These are phyloP conservation scores for Moniliophthora roreri DNA, from an alignment of 1,284 basidiomycete genomes.

Conservation along the genomic window DNA sequence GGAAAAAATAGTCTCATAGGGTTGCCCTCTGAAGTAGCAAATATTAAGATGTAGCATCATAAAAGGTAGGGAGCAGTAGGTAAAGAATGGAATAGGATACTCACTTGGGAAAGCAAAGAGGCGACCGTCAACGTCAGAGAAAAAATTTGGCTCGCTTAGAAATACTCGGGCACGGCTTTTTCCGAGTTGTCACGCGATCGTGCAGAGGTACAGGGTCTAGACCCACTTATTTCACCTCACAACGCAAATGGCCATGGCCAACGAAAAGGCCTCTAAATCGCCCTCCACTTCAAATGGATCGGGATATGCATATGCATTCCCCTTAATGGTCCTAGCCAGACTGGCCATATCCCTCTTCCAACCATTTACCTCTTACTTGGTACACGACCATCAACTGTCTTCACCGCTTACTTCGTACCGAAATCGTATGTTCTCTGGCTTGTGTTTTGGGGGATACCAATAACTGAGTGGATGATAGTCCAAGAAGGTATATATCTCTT, in stretches of 20 bases:
- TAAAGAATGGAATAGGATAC: background rate
- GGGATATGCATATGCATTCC: background rate
- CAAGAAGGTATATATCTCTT: slow-evolving; percentile 85
- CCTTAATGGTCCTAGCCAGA: slow-evolving; percentile 38
- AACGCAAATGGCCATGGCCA: too few species aligned
- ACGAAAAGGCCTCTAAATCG: background rate
- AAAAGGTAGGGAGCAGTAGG: background rate
- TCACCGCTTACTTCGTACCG: slow-evolving; percentile 81
- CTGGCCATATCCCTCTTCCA: slow-evolving; percentile 49
- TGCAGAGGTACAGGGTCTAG: too few species aligned
- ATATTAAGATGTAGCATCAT: slow-evolving; percentile 7
- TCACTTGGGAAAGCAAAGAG: background rate
- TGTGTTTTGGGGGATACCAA: background rate
- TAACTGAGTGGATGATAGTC: slow-evolving; percentile 46
- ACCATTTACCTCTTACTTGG: slow-evolving; percentile 35
- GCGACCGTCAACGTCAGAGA: background rate
- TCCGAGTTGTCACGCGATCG: too few species aligned
- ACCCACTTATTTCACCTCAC: too few species aligned
- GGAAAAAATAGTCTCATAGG: slow-evolving; percentile 10
- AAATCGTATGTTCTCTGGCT: slow-evolving; percentile 29
- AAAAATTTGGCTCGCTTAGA: too few species aligned
- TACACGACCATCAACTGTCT: slow-evolving; percentile 75
- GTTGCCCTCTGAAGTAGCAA: slow-evolving; percentile 17
- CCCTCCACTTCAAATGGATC: background rate
- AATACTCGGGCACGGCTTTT: too few species aligned